Evolutionary conservation across 306 rosid genomes (phyloP).

Genomic region (Quercus aquifolioides): DNA sequence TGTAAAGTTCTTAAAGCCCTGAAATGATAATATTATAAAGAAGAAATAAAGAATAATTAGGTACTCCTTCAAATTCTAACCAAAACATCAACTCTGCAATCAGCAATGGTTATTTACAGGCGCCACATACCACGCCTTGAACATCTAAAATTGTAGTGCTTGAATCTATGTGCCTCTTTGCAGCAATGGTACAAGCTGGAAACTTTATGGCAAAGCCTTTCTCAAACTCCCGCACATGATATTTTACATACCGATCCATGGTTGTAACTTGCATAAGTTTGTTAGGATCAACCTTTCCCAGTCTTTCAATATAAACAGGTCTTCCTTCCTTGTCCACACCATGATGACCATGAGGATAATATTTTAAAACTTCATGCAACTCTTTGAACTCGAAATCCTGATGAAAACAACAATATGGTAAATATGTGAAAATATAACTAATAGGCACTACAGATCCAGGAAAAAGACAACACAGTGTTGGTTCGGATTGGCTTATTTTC

Average conservation of each 20-base stretch:
- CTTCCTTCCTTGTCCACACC: slow-evolving; percentile 99
- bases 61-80: not conserved
- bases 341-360: slow-evolving; percentile 94
- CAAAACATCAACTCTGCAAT: not conserved
- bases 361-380: slow-evolving; percentile 59
- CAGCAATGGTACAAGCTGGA: slow-evolving; percentile 93
- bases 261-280: slow-evolving; percentile 91
- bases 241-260: slow-evolving; percentile 86
- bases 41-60: not conserved
- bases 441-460: slow-evolving; percentile 9
- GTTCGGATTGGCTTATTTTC: no score
- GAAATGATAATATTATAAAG: slow-evolving; percentile 20
- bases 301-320: slow-evolving; percentile 89
- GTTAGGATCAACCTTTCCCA: slow-evolving; percentile 91
- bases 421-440: slow-evolving; percentile 1
- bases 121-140: slow-evolving; percentile 93
- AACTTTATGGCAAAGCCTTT: slow-evolving; percentile 79
- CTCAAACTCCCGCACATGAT: slow-evolving; percentile 92
- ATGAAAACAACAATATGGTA: slow-evolving; percentile 22
- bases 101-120: slow-evolving; percentile 8
- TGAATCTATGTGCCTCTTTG: slow-evolving; percentile 94
- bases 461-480: not conserved
- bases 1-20: slow-evolving; percentile 93
- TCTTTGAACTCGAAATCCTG: slow-evolving; percentile 92
- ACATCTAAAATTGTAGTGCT: slow-evolving; percentile 95